phyloP scores from a whole-genome alignment of 2,329 filamentous ascomycete species.

The Lasiodiplodia gonubiensis region DNA sequence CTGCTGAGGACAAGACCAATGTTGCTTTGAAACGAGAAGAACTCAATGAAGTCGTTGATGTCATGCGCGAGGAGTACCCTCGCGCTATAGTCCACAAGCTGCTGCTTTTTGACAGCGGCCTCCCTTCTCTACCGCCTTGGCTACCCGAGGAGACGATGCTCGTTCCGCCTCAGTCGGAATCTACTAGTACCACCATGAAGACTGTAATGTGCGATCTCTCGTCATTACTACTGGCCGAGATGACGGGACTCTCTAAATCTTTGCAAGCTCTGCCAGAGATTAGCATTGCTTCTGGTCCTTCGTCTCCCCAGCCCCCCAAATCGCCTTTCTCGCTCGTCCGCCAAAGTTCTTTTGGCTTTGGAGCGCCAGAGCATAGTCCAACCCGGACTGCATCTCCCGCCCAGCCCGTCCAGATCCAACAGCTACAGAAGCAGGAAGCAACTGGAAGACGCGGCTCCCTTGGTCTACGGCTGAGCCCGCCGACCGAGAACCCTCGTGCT shows the following conservation, averaged over 20 bases:
- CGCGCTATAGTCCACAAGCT: constrained; percentile 79
- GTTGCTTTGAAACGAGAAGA: constrained; percentile 32
- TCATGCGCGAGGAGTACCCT: constrained; percentile 73
- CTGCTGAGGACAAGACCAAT: constrained; percentile 35
- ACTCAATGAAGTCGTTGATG: constrained; percentile 68
- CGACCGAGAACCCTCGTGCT: constrained; percentile 36
- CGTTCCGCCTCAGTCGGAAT: constrained; percentile 71
- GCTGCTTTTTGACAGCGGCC: constrained; percentile 71
- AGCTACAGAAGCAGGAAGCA: constrained; percentile 24
- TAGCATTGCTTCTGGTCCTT: constrained; percentile 51
- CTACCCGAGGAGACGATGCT: constrained; percentile 69
- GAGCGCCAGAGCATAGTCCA: neutral
- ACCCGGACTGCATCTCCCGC: constrained; percentile 21
- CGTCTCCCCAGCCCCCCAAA: neutral
- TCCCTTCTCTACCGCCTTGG: constrained; percentile 45
- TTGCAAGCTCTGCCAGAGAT: constrained; percentile 66
- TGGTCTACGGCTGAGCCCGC: constrained; percentile 12
- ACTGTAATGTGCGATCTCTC: constrained; percentile 54
- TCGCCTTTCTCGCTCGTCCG: constrained; percentile 27
- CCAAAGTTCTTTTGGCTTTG: constrained; percentile 25
- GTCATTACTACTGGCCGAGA: constrained; percentile 52
- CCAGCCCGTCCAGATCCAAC: constrained; percentile 16
- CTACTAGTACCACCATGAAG: constrained; percentile 71
- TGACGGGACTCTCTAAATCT: constrained; percentile 55
- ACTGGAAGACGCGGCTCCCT: constrained; percentile 19